Percentiles rank a stretch among this genome's conserved stretches.
Evolutionary conservation across 441 rosid species (phyloP).

Genomic region (Theobroma grandiflorum): DNA sequence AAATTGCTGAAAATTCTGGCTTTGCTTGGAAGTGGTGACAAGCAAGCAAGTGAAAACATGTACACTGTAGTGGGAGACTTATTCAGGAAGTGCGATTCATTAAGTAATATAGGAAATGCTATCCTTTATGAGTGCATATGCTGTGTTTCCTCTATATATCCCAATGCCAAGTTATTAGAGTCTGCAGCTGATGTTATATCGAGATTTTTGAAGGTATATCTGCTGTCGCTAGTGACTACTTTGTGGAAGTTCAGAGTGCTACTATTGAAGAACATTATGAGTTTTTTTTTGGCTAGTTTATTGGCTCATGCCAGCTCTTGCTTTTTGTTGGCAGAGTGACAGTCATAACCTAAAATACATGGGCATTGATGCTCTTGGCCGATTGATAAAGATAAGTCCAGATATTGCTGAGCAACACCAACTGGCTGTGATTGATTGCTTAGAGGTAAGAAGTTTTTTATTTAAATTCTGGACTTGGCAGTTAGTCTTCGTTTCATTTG

Average conservation of each 20-base stretch:
- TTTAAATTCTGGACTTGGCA: constrained; percentile 21
- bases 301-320: constrained; percentile 29
- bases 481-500: constrained; percentile 14
- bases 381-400: constrained; percentile 85
- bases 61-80: constrained; percentile 92
- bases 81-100: constrained; percentile 85
- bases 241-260: constrained; percentile 20
- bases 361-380: constrained; percentile 97
- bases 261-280: constrained; percentile 8
- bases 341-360: constrained; percentile 93
- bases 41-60: constrained; percentile 91
- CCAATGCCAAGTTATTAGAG: constrained; percentile 85
- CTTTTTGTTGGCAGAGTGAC: constrained; percentile 77
- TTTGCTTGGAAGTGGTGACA: constrained; percentile 93
- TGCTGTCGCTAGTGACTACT: constrained; percentile 17
- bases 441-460: constrained; percentile 71
- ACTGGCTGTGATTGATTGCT: constrained; percentile 96
- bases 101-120: constrained; percentile 94
- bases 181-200: constrained; percentile 89
- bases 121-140: constrained; percentile 88
- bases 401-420: constrained; percentile 98
- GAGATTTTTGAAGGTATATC: constrained; percentile 86
- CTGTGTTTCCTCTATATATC: constrained; percentile 86
- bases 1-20: constrained; percentile 92
- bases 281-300: background rate